Conservation (phyloP, 208 protist species). For the Leishmania amazonensis region DNA sequence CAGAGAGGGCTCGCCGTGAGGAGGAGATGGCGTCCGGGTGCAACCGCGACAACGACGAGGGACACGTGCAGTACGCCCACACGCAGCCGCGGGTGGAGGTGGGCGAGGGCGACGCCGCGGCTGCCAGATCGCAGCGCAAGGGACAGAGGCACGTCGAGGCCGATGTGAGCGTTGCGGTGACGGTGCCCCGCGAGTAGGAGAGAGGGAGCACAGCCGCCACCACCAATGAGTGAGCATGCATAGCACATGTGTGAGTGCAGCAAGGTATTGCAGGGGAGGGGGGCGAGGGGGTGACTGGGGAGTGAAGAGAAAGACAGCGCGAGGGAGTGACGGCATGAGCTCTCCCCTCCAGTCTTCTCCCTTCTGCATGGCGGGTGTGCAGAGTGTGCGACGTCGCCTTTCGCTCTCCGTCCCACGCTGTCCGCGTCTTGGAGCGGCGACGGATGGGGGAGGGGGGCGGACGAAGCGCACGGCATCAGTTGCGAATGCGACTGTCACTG, state of each 20-base stretch:
- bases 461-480: neutral
- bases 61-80: neutral
- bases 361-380: neutral
- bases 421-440: neutral
- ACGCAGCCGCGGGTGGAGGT: conserved; percentile 19
- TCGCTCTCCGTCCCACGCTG: neutral
- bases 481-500: neutral
- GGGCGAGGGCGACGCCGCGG: neutral
- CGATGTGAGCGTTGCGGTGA: neutral
- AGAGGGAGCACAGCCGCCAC: neutral
- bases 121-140: neutral
- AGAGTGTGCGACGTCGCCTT: neutral
- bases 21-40: conserved; percentile 19
- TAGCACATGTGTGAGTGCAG: neutral
- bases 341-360: neutral
- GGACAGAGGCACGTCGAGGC: neutral
- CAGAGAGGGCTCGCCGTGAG: conserved; percentile 25
- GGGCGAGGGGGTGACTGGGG: neutral
- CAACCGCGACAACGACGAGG: conserved; percentile 1
- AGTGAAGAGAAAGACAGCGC: neutral
- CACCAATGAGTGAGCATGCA: neutral
- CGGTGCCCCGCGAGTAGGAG: conserved; percentile 17
- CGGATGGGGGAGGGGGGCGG: no score
- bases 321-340: neutral
- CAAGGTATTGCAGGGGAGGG: neutral